These are phyloP conservation scores for Arthrobotrys iridis DNA, from an alignment of 2,329 filamentous ascomycete species.

Conservation along the genomic window DNA sequence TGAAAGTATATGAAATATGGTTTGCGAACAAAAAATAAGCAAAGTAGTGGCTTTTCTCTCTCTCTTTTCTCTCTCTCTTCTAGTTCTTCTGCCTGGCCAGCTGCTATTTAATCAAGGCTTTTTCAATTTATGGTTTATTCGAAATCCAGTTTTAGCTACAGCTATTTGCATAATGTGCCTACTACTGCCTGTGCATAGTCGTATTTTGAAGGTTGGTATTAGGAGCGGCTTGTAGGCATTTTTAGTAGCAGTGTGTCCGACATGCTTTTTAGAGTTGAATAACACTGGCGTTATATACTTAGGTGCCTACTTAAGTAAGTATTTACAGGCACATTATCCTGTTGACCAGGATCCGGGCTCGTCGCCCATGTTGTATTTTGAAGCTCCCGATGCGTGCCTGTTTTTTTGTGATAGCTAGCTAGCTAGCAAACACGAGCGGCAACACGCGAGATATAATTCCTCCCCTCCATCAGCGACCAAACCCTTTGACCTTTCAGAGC, in stretches of 20 bases:
- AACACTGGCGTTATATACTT: too few relatives aligned
- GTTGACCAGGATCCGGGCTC: background rate
- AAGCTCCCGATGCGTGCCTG: conserved; percentile 17
- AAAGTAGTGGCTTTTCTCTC: background rate
- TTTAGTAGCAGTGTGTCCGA: too few relatives aligned
- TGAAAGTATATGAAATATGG: too few relatives aligned
- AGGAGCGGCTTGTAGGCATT: too few relatives aligned
- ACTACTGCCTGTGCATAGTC: background rate
- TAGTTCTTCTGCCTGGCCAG: background rate
- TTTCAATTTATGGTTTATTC: background rate
- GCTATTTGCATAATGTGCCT: conserved; percentile 10
- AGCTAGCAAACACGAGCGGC: background rate
- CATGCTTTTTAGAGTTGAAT: too few relatives aligned
- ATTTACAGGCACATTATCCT: too few relatives aligned
- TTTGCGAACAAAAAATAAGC: too few relatives aligned
- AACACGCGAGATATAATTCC: background rate
- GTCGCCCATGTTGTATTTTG: background rate
- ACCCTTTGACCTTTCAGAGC: too few relatives aligned
- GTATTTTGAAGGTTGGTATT: background rate
- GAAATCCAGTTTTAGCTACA: conserved; percentile 3
- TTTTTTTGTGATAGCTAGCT: too few relatives aligned
- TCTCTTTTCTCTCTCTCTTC: too few relatives aligned
- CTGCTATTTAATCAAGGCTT: background rate
- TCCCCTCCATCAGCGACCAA: background rate
- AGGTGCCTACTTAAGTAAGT: too few relatives aligned